Conservation (phyloP, 345 rosid genomes). For the Brassica carinata region DNA sequence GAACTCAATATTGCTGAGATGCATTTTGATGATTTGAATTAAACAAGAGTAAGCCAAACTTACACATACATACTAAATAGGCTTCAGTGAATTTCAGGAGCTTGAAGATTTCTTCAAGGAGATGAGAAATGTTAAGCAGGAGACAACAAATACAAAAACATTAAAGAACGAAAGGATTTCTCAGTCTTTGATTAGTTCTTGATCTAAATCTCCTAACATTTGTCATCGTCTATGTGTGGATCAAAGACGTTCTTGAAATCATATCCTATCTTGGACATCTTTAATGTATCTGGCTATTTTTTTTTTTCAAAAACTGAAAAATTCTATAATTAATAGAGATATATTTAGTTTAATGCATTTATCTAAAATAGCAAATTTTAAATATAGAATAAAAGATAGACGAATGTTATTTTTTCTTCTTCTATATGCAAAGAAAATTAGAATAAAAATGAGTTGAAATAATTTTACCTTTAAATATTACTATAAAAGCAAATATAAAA, state of each 20-base stretch:
- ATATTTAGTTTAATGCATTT: not conserved
- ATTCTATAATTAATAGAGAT: not conserved
- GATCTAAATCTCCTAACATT: not conserved
- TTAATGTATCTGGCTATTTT: not conserved
- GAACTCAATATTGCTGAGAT: constrained; percentile 74
- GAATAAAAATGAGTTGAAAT: too few species aligned
- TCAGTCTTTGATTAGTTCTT: not conserved
- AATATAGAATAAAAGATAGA: not conserved
- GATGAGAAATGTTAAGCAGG: not conserved
- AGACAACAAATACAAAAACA: not conserved
- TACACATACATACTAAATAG: not conserved
- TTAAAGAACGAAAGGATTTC: not conserved
- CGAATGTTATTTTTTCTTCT: too few species aligned
- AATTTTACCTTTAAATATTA: not conserved
- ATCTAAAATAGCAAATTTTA: not conserved
- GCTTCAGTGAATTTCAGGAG: not conserved
- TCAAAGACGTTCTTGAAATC: not conserved
- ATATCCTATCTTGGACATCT: not conserved
- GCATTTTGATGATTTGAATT: constrained; percentile 53
- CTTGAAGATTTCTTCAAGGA: not conserved
- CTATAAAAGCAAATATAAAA: not conserved
- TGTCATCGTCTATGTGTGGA: not conserved
- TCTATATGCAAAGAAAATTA: too few species aligned
- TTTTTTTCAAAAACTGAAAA: not conserved
- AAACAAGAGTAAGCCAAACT: constrained; percentile 58